Conservation (phyloP, 768 basidiomycete species). For the Cystofilobasidium bisporidii region DNA sequence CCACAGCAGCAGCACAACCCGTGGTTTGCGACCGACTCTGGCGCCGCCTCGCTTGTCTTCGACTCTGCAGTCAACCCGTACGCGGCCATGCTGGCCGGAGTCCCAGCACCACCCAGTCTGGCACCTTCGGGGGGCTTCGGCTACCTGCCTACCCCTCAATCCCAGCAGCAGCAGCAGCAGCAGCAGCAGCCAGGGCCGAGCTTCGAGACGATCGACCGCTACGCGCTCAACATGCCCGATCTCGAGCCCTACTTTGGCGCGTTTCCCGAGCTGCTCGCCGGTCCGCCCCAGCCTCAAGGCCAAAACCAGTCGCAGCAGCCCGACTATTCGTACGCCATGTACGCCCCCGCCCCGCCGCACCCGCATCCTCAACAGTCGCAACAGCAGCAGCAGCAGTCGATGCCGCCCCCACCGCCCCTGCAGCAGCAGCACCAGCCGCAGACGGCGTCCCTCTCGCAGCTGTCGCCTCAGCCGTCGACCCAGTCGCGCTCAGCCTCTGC, state of each 20-base stretch:
- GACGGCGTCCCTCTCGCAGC: background rate
- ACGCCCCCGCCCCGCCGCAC: background rate
- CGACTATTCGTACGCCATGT: background rate
- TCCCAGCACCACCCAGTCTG: background rate
- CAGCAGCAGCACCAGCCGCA: too few relatives aligned
- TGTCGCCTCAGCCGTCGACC: background rate
- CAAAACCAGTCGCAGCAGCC: background rate
- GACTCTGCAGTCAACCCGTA: background rate
- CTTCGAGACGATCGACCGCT: background rate
- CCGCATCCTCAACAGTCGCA: background rate
- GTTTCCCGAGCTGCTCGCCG: background rate
- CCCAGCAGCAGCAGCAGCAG: background rate
- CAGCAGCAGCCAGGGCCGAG: background rate
- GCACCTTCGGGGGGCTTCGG: constrained; percentile 1
- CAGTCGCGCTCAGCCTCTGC: background rate
- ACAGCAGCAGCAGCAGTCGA: background rate
- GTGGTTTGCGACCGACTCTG: background rate
- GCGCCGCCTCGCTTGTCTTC: constrained; percentile 7
- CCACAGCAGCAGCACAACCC: background rate
- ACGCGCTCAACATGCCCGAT: constrained; percentile 7
- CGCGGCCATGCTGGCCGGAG: background rate
- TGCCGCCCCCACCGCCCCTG: too few relatives aligned
- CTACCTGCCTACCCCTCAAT: background rate
- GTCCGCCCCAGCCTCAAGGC: background rate
- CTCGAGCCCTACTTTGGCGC: background rate